Evolutionary conservation across 257 asterid genomes (phyloP).

Genomic region (Agastache rugosa): DNA sequence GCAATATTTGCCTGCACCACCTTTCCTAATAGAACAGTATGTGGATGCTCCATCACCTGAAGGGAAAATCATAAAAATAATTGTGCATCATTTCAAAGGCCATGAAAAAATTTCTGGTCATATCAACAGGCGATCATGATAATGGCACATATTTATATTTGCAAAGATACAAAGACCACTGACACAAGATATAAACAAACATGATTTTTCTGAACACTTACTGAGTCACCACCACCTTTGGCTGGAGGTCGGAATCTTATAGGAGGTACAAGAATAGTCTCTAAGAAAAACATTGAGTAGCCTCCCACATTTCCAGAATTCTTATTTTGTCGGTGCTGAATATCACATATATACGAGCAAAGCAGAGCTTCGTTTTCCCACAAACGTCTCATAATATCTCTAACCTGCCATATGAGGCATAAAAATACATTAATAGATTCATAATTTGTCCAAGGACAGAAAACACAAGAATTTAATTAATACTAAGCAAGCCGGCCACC

Average conservation of each 20-base stretch:
- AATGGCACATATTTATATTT: not conserved
- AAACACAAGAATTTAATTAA: constrained; percentile 17
- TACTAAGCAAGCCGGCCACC: constrained; percentile 48
- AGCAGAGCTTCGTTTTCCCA: constrained; percentile 89
- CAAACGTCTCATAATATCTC: constrained; percentile 61
- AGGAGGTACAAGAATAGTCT: constrained; percentile 78
- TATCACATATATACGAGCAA: constrained; percentile 74
- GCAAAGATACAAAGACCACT: constrained; percentile 19
- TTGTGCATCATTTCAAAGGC: not conserved
- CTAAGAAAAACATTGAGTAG: constrained; percentile 77
- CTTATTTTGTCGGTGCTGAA: constrained; percentile 58
- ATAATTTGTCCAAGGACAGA: constrained; percentile 20
- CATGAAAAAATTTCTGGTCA: constrained; percentile 1
- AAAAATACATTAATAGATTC: constrained; percentile 33
- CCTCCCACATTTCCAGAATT: constrained; percentile 48
- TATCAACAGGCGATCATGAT: constrained; percentile 15
- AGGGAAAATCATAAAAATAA: constrained; percentile 18
- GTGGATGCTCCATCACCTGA: constrained; percentile 96
- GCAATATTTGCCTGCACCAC: constrained; percentile 82
- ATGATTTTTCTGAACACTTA: constrained; percentile 51
- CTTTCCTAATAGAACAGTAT: constrained; percentile 76
- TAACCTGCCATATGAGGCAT: constrained; percentile 62
- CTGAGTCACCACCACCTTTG: constrained; percentile 82
- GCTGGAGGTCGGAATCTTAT: constrained; percentile 91
- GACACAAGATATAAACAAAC: constrained; percentile 1